Base-by-base conservation (phyloP, 345 rosid genomes). In the Gossypium herbaceum region DNA sequence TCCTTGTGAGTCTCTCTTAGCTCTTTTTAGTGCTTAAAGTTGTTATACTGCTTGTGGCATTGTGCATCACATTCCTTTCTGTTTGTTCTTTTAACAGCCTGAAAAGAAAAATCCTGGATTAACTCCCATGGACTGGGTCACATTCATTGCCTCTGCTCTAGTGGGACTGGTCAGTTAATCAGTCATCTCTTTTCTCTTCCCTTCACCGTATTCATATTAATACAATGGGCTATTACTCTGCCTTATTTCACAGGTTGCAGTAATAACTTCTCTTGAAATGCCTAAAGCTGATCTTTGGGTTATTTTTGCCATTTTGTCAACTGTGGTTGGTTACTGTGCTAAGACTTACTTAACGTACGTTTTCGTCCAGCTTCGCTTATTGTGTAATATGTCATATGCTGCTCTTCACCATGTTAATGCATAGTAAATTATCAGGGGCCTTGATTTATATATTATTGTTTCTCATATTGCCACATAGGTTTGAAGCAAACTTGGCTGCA, bases 121-220 rank as follows among this genome's bases (percentile, higher is more conserved):
- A 76, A 93, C 98, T 52, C 95, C 95, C 15, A 79, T 88, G 81
- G 98, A 93, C 83, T 93, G 98, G 98, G 88, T 86, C 84, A 91
- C 86, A 84, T 93, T 91, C 83, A 71, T 90, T 62, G 90, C 79
- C 69, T 88, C 98, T 73, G 90, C 95, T 17, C 79, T 81, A 41
- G 84, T 91, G 68, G 98, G 98, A 64, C 80, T 93, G 88, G 98
- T 93, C 39, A 81, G 92, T 78, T 77, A 59, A 64, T 60, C 60
- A 9, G 51, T 15, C 45, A 69, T 65, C 43, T 43, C 68, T 77
- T 19, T 66, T 70, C 22, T 67, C 72, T 66, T 25, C 25, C 63
- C 19, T 20, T 39, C 45, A 2, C 39, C 39, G 11, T 24, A 51
- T 74, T 55, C 17, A 12, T 39, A 39, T 27, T 68, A 12, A 58